Evolutionary conservation across 148 eudicot species (phyloP).

Genomic region (Amaranthus palmeri): DNA sequence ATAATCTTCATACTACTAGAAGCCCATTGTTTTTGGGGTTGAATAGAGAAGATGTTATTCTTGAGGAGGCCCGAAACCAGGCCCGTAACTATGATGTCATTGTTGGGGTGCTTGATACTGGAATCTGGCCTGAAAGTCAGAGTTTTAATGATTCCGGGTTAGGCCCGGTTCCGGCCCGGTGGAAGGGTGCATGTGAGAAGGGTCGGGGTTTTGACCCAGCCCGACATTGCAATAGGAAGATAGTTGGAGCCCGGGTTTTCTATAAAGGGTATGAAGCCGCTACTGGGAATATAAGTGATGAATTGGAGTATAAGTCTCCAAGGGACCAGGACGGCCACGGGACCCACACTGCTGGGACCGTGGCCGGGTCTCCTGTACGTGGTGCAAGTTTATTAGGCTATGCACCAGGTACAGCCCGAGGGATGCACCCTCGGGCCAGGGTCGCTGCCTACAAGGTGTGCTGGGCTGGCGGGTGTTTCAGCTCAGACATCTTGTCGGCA

Average conservation of each 20-base stretch:
- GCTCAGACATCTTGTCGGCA: constrained; percentile 89
- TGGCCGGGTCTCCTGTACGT: constrained; percentile 60
- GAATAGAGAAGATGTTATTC: constrained; percentile 21
- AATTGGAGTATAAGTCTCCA: constrained; percentile 64
- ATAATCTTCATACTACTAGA: constrained; percentile 73
- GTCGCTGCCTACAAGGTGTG: constrained; percentile 91
- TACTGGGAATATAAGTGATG: constrained; percentile 60
- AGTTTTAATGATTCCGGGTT: constrained; percentile 75
- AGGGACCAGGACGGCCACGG: constrained; percentile 94
- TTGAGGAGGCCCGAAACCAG: constrained; percentile 15
- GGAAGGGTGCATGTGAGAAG: constrained; percentile 70
- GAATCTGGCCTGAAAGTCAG: constrained; percentile 92
- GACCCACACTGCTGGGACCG: constrained; percentile 86
- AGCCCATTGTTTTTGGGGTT: constrained; percentile 81
- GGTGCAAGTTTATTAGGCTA: constrained; percentile 80
- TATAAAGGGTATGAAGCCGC: constrained; percentile 80
- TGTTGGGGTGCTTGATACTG: constrained; percentile 87
- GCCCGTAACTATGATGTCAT: constrained; percentile 47
- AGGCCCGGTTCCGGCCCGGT: constrained; percentile 46
- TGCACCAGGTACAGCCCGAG: constrained; percentile 77
- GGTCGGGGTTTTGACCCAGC: constrained; percentile 53
- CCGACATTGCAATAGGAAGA: constrained; percentile 59
- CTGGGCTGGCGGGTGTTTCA: constrained; percentile 93
- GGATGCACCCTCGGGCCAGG: constrained; percentile 74
- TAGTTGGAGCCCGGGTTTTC: constrained; percentile 72